phyloP scores from a whole-genome alignment of 345 rosid genomes.

The Nasturtium officinale region DNA sequence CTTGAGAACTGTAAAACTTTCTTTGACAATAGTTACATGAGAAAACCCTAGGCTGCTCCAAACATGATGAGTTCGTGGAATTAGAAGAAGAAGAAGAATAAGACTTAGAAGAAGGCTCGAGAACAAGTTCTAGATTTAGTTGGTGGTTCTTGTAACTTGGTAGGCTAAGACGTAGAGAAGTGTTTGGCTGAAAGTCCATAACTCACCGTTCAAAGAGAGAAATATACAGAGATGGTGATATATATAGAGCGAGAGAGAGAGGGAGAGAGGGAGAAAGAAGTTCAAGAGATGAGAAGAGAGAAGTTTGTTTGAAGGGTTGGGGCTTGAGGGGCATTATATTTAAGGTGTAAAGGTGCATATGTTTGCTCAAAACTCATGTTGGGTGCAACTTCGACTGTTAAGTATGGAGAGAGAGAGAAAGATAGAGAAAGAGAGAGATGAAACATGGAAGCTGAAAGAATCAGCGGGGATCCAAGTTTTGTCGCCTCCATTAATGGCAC shows the following conservation, averaged over 20 bases:
- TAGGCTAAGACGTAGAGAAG: slow-evolving; percentile 66
- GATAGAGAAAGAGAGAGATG: slow-evolving; percentile 43
- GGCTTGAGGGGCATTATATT: slow-evolving; percentile 43
- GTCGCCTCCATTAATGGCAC: slow-evolving; percentile 90
- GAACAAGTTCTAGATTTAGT: slow-evolving; percentile 62
- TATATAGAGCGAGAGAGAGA: neutral
- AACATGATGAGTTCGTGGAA: slow-evolving; percentile 48
- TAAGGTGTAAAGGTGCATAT: slow-evolving; percentile 49
- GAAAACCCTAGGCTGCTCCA: slow-evolving; percentile 61
- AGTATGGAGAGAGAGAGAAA: slow-evolving; percentile 20
- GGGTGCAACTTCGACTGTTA: slow-evolving; percentile 44
- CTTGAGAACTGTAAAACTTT: slow-evolving; percentile 94
- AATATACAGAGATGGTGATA: neutral
- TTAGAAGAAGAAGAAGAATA: slow-evolving; percentile 49
- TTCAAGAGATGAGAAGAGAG: slow-evolving; percentile 25
- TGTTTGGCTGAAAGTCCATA: slow-evolving; percentile 73
- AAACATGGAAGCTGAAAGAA: slow-evolving; percentile 59
- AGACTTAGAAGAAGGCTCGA: slow-evolving; percentile 59
- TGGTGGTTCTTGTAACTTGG: slow-evolving; percentile 52
- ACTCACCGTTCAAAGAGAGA: slow-evolving; percentile 11
- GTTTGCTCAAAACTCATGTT: slow-evolving; percentile 46
- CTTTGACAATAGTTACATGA: slow-evolving; percentile 94
- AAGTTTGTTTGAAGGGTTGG: slow-evolving; percentile 33
- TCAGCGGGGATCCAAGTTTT: slow-evolving; percentile 72
- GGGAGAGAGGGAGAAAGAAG: neutral